Conservation (phyloP, 345 rosid species). For the Barbarea vulgaris region DNA sequence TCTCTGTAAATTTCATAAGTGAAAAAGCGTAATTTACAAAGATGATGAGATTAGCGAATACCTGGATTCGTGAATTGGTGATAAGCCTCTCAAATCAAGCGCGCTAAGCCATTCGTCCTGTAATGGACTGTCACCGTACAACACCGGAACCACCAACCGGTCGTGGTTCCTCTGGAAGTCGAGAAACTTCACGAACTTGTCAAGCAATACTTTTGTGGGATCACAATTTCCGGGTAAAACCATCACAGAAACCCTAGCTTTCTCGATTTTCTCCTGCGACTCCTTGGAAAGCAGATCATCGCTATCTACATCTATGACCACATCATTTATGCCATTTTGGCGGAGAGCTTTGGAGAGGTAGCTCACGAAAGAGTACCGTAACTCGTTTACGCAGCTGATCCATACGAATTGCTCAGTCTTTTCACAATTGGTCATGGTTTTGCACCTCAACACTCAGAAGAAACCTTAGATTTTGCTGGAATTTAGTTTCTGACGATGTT, state of each 20-base stretch:
- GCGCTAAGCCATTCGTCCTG: not conserved
- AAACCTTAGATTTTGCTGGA: not conserved
- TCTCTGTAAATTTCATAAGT: not conserved
- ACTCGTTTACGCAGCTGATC: conserved; percentile 3
- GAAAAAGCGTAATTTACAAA: not conserved
- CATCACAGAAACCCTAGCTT: conserved; percentile 19
- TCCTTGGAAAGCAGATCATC: not conserved
- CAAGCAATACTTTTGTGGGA: not conserved
- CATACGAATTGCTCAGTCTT: conserved; percentile 1
- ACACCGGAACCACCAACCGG: conserved; percentile 13
- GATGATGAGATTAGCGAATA: not conserved
- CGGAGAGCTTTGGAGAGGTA: conserved; percentile 16
- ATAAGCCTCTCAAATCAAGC: not conserved
- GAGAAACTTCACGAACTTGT: not conserved
- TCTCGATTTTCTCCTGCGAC: not conserved
- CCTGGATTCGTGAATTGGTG: conserved; percentile 14
- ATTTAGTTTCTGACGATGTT: too few species aligned
- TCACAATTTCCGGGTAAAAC: not conserved
- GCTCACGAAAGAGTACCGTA: conserved; percentile 19
- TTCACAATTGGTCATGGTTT: not conserved
- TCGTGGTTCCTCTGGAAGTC: not conserved
- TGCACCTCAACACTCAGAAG: too few species aligned
- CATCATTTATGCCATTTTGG: not conserved
- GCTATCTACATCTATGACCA: not conserved
- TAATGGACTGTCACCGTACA: not conserved